Evolutionary conservation across 2,329 filamentous ascomycete species (phyloP).

Genomic region (Byssothecium circinans): DNA sequence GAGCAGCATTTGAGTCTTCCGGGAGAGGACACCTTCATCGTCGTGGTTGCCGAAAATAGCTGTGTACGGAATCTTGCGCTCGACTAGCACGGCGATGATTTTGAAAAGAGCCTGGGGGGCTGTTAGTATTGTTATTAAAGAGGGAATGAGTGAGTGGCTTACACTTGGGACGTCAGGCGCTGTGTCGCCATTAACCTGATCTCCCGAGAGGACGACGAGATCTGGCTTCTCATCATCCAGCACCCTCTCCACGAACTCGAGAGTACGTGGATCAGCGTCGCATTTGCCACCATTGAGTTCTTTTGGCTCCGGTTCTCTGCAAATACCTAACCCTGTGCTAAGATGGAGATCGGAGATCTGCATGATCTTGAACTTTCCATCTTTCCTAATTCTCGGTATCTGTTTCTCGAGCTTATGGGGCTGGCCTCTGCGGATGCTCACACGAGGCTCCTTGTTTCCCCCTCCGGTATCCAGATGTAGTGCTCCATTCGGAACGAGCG

Average conservation of each 20-base stretch:
- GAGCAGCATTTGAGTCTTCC: conserved; percentile 79
- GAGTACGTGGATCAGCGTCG: conserved; percentile 85
- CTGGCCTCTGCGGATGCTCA: conserved; percentile 76
- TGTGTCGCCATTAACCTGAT: conserved; percentile 93
- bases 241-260: conserved; percentile 82
- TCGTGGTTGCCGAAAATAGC: conserved; percentile 98
- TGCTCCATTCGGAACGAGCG: conserved; percentile 65
- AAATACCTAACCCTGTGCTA: conserved; percentile 82
- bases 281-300: conserved; percentile 74
- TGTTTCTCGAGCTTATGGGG: conserved; percentile 68
- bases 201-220: conserved; percentile 85
- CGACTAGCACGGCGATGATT: conserved; percentile 78
- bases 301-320: conserved; percentile 81
- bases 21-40: conserved; percentile 80
- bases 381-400: conserved; percentile 75
- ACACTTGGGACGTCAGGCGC: conserved; percentile 87
- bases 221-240: conserved; percentile 94
- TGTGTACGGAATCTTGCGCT: conserved; percentile 87
- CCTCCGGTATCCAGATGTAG: conserved; percentile 68
- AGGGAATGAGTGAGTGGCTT: conserved; percentile 29
- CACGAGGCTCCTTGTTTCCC: conserved; percentile 67
- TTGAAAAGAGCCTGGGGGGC: conserved; percentile 79
- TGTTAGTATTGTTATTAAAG: conserved; percentile 10
- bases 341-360: conserved; percentile 94
- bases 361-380: conserved; percentile 96